These are phyloP conservation scores for Talaromyces sp. DNA, from an alignment of 2,329 filamentous ascomycete genomes.

Conservation along the genomic window DNA sequence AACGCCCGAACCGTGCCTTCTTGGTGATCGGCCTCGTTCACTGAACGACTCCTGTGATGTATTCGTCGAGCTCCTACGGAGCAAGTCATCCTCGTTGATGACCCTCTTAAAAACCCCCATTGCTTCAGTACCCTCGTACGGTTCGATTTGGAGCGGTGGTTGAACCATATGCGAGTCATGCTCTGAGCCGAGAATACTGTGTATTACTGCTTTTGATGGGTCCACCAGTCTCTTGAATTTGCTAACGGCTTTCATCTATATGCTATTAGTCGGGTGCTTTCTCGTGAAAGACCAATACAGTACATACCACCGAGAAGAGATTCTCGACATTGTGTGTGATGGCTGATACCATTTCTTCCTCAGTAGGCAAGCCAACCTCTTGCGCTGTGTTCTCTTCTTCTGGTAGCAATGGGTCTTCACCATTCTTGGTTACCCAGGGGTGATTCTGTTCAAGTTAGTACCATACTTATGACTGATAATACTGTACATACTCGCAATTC, in stretches of 20 bases:
- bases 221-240: constrained; percentile 77
- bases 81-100: constrained; percentile 41
- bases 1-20: constrained; percentile 9
- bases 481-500: constrained; percentile 68
- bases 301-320: constrained; percentile 70
- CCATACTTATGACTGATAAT: not conserved
- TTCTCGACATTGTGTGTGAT: constrained; percentile 88
- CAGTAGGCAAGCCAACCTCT: constrained; percentile 77
- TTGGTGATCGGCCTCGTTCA: constrained; percentile 19
- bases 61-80: constrained; percentile 8
- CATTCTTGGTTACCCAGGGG: constrained; percentile 84
- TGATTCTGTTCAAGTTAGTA: constrained; percentile 61
- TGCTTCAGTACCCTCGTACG: constrained; percentile 32
- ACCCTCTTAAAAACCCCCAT: constrained; percentile 52
- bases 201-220: constrained; percentile 54
- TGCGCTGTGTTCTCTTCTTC: constrained; percentile 82
- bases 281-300: not conserved
- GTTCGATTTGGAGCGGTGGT: constrained; percentile 54
- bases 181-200: constrained; percentile 59
- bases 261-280: not conserved
- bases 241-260: constrained; percentile 81
- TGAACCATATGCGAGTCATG: constrained; percentile 54
- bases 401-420: constrained; percentile 72
- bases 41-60: constrained; percentile 1
- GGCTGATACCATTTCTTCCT: constrained; percentile 83